These are phyloP conservation scores for Begonia fuchsioides DNA, from an alignment of 306 rosid species.

Conservation along the genomic window DNA sequence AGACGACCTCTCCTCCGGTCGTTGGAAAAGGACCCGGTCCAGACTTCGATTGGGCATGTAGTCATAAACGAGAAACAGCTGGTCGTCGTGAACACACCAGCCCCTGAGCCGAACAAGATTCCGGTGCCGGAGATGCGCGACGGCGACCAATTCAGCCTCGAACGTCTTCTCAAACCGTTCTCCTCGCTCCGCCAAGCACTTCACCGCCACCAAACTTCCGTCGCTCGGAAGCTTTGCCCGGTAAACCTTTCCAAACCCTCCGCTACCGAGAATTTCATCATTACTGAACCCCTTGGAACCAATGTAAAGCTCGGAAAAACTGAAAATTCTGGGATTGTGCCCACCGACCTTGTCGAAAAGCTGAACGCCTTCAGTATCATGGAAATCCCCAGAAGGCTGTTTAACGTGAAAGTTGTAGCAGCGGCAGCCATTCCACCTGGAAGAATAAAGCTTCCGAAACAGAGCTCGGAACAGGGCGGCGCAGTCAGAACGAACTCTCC, in stretches of 20 bases:
- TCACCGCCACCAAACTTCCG: slow-evolving; percentile 83
- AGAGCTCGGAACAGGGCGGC: too few species aligned
- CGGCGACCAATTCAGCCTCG: slow-evolving; percentile 68
- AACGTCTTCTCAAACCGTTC: slow-evolving; percentile 77
- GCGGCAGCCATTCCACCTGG: too few species aligned
- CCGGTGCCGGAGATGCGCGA: slow-evolving; percentile 86
- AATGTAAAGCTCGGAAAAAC: slow-evolving; percentile 76
- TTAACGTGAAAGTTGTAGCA: background rate
- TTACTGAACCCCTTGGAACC: slow-evolving; percentile 77
- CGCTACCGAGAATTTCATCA: slow-evolving; percentile 67
- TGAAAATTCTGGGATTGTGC: slow-evolving; percentile 73
- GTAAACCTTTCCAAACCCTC: slow-evolving; percentile 81
- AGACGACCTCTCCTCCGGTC: slow-evolving; percentile 19
- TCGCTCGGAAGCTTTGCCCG: slow-evolving; percentile 77
- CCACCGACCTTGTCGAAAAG: slow-evolving; percentile 46
- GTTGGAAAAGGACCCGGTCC: slow-evolving; percentile 52
- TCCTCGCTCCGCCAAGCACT: slow-evolving; percentile 71
- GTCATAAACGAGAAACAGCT: slow-evolving; percentile 60
- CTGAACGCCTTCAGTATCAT: slow-evolving; percentile 73
- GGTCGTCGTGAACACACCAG: slow-evolving; percentile 85
- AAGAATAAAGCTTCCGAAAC: too few species aligned
- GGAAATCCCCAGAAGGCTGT: slow-evolving; percentile 19
- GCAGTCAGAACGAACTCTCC: too few species aligned
- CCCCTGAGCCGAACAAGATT: slow-evolving; percentile 85
- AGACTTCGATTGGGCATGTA: slow-evolving; percentile 93